Evolutionary conservation across 164 flowering plant species (phyloP).

Genomic region (Kalanchoe fedtschenkoi): DNA sequence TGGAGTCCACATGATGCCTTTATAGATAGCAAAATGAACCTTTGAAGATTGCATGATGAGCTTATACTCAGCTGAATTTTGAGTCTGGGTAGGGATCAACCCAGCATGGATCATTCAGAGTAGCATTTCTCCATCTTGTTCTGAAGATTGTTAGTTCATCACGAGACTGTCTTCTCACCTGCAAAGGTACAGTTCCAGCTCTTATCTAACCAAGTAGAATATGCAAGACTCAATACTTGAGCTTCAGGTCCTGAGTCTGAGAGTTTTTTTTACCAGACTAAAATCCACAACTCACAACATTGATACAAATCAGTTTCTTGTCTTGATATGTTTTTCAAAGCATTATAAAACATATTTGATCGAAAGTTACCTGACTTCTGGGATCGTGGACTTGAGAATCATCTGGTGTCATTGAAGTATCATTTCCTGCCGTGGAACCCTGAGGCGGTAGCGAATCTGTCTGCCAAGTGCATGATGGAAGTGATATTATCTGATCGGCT

Average conservation of each 20-base stretch:
- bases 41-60: neutral
- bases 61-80: neutral
- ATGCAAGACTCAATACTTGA: neutral
- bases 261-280: neutral
- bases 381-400: neutral
- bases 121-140: slow-evolving; percentile 38
- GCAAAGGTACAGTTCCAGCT: neutral
- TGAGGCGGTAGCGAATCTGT: neutral
- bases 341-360: too few relatives aligned
- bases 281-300: too few relatives aligned
- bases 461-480: neutral
- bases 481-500: too few relatives aligned
- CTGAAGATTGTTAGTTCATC: slow-evolving; percentile 30
- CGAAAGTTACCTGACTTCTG: neutral
- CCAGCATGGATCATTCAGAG: slow-evolving; percentile 34
- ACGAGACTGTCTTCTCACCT: slow-evolving; percentile 48
- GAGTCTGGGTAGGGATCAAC: slow-evolving; percentile 28
- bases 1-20: too few relatives aligned
- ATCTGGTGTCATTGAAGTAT: slow-evolving; percentile 1
- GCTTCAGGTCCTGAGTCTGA: neutral
- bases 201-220: neutral
- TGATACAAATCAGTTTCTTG: too few relatives aligned
- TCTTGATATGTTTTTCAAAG: too few relatives aligned
- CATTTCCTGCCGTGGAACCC: neutral
- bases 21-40: too few relatives aligned